A percentile compares a stretch with the other conserved stretches of the same genome.
phyloP scores from a whole-genome alignment of 192 early-diverging fungal genomes.

The Allomyces arbusculus region DNA sequence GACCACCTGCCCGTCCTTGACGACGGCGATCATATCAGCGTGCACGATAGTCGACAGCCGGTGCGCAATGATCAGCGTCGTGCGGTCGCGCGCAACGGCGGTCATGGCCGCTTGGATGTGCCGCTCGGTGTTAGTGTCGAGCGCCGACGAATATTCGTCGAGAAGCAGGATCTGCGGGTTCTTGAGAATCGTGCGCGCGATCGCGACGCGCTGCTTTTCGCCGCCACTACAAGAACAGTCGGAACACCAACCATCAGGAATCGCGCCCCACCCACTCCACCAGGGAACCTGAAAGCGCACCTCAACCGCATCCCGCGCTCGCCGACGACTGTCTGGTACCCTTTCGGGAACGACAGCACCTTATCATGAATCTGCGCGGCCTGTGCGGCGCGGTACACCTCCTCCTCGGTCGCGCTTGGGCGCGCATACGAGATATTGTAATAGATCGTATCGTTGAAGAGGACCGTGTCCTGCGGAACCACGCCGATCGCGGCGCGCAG shows the following conservation, averaged over 20 bases:
- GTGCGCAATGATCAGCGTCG: conserved; percentile 73
- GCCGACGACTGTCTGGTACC: conserved; percentile 44
- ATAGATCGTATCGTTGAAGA: conserved; percentile 86
- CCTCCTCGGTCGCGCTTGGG: conserved; percentile 26
- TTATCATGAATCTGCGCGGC: conserved; percentile 65
- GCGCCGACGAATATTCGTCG: conserved; percentile 84
- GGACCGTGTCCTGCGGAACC: conserved; percentile 85
- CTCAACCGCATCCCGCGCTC: conserved; percentile 57
- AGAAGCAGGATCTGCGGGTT: conserved; percentile 47
- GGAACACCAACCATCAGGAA: background rate
- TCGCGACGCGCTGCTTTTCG: conserved; percentile 60
- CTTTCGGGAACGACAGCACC: conserved; percentile 54
- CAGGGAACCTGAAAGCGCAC: conserved; percentile 52
- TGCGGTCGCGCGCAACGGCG: conserved; percentile 56
- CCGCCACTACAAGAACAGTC: conserved; percentile 15
- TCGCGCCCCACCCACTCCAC: conserved; percentile 54
- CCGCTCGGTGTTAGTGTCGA: conserved; percentile 69
- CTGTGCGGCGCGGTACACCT: conserved; percentile 46
- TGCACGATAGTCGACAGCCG: conserved; percentile 66
- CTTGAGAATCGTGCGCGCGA: conserved; percentile 64
- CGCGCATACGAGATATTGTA: conserved; percentile 87
- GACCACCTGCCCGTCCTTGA: conserved; percentile 60
- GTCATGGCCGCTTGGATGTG: conserved; percentile 67
- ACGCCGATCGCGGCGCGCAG: conserved; percentile 72
- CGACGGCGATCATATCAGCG: conserved; percentile 67